Percentiles rank a stretch among this genome's conserved stretches.
Conservation (phyloP, 371 early-diverging fungal genomes). For the Entomophthora muscae region DNA sequence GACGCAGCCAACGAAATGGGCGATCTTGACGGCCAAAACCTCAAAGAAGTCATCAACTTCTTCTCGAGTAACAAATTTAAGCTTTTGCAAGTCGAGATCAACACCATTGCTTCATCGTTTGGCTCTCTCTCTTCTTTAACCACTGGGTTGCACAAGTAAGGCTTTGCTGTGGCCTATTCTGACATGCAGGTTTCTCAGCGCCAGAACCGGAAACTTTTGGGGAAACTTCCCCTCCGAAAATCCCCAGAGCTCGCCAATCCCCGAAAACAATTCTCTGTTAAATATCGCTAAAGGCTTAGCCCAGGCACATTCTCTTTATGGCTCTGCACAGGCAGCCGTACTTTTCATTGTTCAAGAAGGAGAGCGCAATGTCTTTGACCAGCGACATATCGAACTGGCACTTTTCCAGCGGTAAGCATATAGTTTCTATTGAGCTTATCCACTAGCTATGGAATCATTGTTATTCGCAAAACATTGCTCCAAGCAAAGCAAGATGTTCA, state of each 20-base stretch:
- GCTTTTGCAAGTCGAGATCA: slow-evolving; percentile 90
- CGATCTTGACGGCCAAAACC: slow-evolving; percentile 37
- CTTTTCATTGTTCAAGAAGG: slow-evolving; percentile 80
- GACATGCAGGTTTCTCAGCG: slow-evolving; percentile 36
- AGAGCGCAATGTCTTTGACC: slow-evolving; percentile 91
- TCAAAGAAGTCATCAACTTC: background rate
- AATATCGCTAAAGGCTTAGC: slow-evolving; percentile 66
- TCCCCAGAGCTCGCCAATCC: slow-evolving; percentile 63
- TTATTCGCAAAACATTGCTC: slow-evolving; percentile 43
- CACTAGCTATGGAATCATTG: slow-evolving; percentile 35
- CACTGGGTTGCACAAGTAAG: slow-evolving; percentile 60
- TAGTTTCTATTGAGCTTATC: slow-evolving; percentile 20
- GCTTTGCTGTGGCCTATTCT: slow-evolving; percentile 26
- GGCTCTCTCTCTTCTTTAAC: slow-evolving; percentile 59
- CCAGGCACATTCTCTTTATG: slow-evolving; percentile 43
- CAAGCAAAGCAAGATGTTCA: slow-evolving; percentile 37
- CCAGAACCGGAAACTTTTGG: slow-evolving; percentile 16
- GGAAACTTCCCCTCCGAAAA: slow-evolving; percentile 11
- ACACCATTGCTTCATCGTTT: slow-evolving; percentile 89
- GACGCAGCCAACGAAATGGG: slow-evolving; percentile 23
- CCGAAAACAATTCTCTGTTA: slow-evolving; percentile 45
- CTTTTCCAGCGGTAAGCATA: slow-evolving; percentile 49
- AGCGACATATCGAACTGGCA: slow-evolving; percentile 73
- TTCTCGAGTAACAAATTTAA: slow-evolving; percentile 12
- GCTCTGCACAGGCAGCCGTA: slow-evolving; percentile 59